Evolutionary conservation across 805 yeast genomes (phyloP), one percentile per base, ranked within the genome.

Genomic region (Yarrowia sp.): DNA sequence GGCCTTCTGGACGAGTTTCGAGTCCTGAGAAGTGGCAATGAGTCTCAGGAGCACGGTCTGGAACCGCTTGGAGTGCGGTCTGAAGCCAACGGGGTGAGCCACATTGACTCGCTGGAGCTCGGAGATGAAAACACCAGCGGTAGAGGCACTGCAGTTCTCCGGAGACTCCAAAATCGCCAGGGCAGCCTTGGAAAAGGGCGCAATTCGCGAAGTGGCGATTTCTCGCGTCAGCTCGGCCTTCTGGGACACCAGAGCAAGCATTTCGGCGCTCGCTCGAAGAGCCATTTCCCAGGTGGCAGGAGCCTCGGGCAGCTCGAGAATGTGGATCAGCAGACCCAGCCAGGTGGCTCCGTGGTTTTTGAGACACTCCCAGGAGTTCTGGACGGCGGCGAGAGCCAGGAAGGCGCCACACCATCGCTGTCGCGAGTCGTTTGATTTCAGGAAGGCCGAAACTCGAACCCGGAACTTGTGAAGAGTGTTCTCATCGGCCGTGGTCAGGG

Each of bases 221-320:
- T 92, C 97, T 75, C 98, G 84, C 2, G 94, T 88, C 49, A 94
- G 81, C 1, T 92, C 87, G 1, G 96, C 91, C 74, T 92, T 92
- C 1, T 92, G 94, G 74, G 90, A 85, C 68, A 74, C 73, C 10
- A 64, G 61, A 14, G 67, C 34, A 38, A 75, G 73, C 70, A 78
- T 47, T 70, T 66, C 61, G 2, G 70, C 36, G 15, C 78, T 69
- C 3, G 78, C 73, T 43, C 69, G 53, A 19, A 77, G 72, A 8
- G 74, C 73, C 40, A 75, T 73, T 34, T 63, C 69, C 71, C 79
- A 74, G 68, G 76, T 74, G 3, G 76, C 70, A 9, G 73, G 67
- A 8, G 74, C 71, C 33, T 77, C 76, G n/a, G 77, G 77, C 15
- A 79, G 75, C 46, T 77, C 78, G 9, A 81, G 73, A 24, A 77